phyloP scores from a whole-genome alignment of 2,329 filamentous ascomycete genomes.

The Aspergillus calidoustus region DNA sequence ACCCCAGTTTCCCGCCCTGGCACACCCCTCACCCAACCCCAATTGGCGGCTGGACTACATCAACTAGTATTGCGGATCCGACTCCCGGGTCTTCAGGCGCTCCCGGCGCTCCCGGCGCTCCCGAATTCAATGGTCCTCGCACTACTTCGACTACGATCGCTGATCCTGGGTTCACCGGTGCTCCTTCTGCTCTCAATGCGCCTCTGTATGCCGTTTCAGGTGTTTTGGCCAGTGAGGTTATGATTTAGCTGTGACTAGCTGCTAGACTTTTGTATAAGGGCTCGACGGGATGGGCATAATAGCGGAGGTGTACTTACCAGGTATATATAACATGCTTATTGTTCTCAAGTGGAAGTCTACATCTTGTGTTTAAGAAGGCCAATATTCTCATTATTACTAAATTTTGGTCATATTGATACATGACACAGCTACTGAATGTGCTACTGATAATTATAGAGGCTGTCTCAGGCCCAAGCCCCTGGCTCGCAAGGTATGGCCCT shows the following conservation, averaged over 20 bases:
- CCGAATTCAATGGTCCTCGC: background rate
- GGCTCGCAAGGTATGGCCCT: background rate
- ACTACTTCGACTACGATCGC: background rate
- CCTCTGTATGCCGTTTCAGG: background rate
- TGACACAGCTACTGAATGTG: background rate
- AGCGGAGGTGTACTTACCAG: background rate
- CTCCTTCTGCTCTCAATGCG: constrained; percentile 4
- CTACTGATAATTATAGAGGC: background rate
- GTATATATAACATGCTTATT: background rate
- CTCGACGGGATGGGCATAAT: background rate
- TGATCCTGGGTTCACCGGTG: background rate
- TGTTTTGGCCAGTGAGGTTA: background rate
- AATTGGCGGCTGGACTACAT: background rate
- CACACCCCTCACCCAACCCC: background rate
- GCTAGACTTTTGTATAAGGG: background rate
- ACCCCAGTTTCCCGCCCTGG: background rate
- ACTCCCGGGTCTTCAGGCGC: background rate
- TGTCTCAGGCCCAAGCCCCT: background rate
- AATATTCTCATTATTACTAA: background rate
- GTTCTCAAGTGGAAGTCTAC: background rate
- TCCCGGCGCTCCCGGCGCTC: background rate
- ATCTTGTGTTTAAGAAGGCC: too few relatives aligned
- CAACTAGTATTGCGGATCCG: background rate
- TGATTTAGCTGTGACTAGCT: background rate
- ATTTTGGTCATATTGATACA: background rate